Evolutionary conservation across 371 early-diverging fungal genomes (phyloP).

Genomic region (Smittium mucronatum): DNA sequence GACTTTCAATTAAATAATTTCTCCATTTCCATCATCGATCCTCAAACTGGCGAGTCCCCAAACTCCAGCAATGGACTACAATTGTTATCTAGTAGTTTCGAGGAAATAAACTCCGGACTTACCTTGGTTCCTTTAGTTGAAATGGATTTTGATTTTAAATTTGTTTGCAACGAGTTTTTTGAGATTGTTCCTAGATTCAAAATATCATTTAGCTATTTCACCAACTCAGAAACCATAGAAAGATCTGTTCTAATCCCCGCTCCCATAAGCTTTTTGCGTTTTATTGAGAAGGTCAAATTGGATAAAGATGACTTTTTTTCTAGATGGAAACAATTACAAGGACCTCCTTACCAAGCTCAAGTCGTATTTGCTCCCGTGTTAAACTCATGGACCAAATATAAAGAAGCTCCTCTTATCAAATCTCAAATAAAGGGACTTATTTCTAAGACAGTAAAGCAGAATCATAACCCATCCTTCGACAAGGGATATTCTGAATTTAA

Average conservation of each 20-base stretch:
- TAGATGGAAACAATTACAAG: slow-evolving; percentile 92
- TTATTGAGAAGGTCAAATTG: slow-evolving; percentile 72
- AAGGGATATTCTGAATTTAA: too few species aligned
- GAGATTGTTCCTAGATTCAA: slow-evolving; percentile 45
- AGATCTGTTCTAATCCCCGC: slow-evolving; percentile 41
- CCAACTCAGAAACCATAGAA: slow-evolving; percentile 40
- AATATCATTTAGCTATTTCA: slow-evolving; percentile 39
- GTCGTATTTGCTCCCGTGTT: neutral
- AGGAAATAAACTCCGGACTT: slow-evolving; percentile 27
- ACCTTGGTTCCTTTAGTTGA: slow-evolving; percentile 48
- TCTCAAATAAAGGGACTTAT: too few species aligned
- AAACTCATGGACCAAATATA: neutral
- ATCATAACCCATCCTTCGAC: too few species aligned
- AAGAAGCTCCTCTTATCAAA: too few species aligned
- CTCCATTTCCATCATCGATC: too few species aligned
- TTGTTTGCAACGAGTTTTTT: slow-evolving; percentile 50
- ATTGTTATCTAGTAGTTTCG: slow-evolving; percentile 10
- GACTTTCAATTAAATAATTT: too few species aligned
- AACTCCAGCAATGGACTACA: too few species aligned
- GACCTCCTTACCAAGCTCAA: slow-evolving; percentile 2
- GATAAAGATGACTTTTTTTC: slow-evolving; percentile 70
- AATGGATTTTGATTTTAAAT: slow-evolving; percentile 56
- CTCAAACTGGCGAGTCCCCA: too few species aligned
- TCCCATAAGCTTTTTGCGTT: slow-evolving; percentile 71
- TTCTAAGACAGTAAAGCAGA: too few species aligned